Evolutionary conservation across 495 filamentous ascomycete genomes (phyloP).

Genomic region (Apiosordaria backusii): DNA sequence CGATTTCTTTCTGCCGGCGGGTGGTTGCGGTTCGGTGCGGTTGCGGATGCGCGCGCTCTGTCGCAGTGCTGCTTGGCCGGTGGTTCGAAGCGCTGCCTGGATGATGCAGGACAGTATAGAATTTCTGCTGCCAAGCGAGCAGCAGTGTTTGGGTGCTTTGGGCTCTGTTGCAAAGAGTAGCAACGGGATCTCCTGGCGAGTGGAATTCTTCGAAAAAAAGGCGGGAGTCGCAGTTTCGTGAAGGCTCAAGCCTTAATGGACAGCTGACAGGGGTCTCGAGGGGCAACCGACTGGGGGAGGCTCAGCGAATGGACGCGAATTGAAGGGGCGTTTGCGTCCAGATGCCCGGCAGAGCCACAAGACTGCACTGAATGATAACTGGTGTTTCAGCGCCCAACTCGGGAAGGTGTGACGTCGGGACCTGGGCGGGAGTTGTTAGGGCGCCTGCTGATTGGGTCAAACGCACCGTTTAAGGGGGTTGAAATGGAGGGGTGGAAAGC

Average conservation of each 20-base stretch:
- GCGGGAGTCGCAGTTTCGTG: constrained; percentile 29
- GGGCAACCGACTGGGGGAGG: not conserved
- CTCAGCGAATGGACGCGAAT: constrained; percentile 17
- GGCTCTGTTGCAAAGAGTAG: constrained; percentile 15
- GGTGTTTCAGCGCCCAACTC: constrained; percentile 29
- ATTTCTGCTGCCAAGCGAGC: constrained; percentile 2
- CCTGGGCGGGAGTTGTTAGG: not conserved
- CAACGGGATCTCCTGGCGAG: constrained; percentile 10
- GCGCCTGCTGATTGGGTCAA: constrained; percentile 25
- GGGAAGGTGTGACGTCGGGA: constrained; percentile 23
- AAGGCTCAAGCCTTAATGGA: constrained; percentile 27
- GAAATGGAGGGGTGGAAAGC: constrained; percentile 15
- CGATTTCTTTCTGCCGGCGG: constrained; percentile 1
- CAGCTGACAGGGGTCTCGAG: constrained; percentile 25
- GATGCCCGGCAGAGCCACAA: constrained; percentile 20
- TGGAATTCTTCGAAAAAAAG: constrained; percentile 25
- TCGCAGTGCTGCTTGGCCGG: too few species aligned
- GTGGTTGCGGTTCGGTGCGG: constrained; percentile 6
- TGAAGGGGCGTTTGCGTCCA: constrained; percentile 31
- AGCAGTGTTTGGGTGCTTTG: constrained; percentile 16
- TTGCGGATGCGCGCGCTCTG: constrained; percentile 8
- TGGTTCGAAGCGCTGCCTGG: not conserved
- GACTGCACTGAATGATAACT: not conserved
- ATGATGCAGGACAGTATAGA: not conserved
- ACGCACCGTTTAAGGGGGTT: constrained; percentile 20